These are phyloP conservation scores for Rhodamnia rubescens DNA, from an alignment of 345 rosid genomes.

Conservation along the genomic window DNA sequence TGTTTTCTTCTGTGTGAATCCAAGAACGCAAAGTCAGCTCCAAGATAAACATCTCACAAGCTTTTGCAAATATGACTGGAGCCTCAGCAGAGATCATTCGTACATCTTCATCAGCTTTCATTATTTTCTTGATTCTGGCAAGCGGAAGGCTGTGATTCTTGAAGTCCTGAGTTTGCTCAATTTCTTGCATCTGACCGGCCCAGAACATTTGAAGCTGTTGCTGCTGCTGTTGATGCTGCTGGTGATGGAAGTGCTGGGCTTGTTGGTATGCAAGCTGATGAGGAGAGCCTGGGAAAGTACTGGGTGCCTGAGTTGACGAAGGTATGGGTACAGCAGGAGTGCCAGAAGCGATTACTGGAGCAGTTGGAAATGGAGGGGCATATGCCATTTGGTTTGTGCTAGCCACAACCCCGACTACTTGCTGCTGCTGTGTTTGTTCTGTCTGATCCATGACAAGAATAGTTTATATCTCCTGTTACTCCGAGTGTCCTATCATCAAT, in stretches of 20 bases:
- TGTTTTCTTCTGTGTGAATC: conserved; percentile 38
- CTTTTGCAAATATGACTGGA: conserved; percentile 31
- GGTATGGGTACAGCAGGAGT: conserved; percentile 26
- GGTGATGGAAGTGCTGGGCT: conserved; percentile 33
- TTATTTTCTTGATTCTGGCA: conserved; percentile 34
- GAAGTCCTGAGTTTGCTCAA: conserved; percentile 25
- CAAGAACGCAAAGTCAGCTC: conserved; percentile 33
- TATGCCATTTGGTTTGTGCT: conserved; percentile 36
- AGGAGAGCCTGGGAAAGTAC: conserved; percentile 10
- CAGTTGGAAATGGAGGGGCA: conserved; percentile 33
- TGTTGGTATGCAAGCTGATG: conserved; percentile 29
- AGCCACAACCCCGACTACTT: conserved; percentile 28
- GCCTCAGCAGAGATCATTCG: conserved; percentile 42
- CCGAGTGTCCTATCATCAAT: conserved; percentile 9
- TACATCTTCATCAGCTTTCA: conserved; percentile 40
- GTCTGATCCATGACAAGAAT: conserved; percentile 37
- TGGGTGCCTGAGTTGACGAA: conserved; percentile 15
- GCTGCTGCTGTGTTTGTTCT: conserved; percentile 31
- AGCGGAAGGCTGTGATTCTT: conserved; percentile 32
- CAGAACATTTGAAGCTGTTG: conserved; percentile 34
- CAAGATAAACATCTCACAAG: conserved; percentile 36
- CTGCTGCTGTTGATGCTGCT: conserved; percentile 31
- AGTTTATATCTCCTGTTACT: background rate
- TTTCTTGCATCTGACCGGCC: conserved; percentile 31
- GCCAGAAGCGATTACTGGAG: conserved; percentile 35